A percentile compares a stretch with the other conserved stretches of the same genome.
These are phyloP conservation scores for Zymoseptoria crescenta DNA, from an alignment of 2,329 filamentous ascomycete species.

Conservation along the genomic window DNA sequence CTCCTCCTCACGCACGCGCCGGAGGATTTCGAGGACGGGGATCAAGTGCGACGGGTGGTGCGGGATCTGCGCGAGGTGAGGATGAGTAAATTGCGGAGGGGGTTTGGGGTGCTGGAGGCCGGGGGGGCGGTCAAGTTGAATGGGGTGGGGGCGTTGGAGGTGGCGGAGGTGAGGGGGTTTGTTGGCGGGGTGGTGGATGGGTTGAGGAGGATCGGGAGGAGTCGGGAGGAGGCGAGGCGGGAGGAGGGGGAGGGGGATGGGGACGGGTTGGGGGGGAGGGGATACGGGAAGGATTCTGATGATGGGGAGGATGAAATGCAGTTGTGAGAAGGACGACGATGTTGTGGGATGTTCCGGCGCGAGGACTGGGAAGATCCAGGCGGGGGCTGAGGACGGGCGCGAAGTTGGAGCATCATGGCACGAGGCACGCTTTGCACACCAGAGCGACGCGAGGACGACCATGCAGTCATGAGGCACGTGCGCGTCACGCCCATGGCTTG, in stretches of 20 bases:
- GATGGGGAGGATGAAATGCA: conserved; percentile 59
- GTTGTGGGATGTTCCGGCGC: no score
- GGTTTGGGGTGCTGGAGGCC: conserved; percentile 62
- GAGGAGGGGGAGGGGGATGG: conserved; percentile 68
- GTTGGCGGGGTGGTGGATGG: conserved; percentile 81
- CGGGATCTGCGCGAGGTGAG: conserved; percentile 80
- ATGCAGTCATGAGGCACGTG: no score
- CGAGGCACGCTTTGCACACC: no score
- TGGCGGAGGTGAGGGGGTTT: conserved; percentile 78
- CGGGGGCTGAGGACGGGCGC: no score
- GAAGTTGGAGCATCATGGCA: no score
- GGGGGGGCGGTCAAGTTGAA: conserved; percentile 65
- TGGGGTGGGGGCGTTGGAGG: conserved; percentile 87
- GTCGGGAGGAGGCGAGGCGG: conserved; percentile 65
- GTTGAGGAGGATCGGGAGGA: conserved; percentile 72
- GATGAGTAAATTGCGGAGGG: conserved; percentile 77
- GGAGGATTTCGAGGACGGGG: conserved; percentile 70
- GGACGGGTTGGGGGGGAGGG: conserved; percentile 40
- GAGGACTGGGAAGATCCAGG: no score
- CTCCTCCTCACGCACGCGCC: conserved; percentile 75
- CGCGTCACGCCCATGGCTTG: no score
- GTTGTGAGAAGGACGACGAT: no score
- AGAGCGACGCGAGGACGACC: no score
- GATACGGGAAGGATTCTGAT: conserved; percentile 34
- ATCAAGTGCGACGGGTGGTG: conserved; percentile 66